Evolutionary conservation across 768 basidiomycete species (phyloP).

Genomic region (Mrakia hoshinonis): DNA sequence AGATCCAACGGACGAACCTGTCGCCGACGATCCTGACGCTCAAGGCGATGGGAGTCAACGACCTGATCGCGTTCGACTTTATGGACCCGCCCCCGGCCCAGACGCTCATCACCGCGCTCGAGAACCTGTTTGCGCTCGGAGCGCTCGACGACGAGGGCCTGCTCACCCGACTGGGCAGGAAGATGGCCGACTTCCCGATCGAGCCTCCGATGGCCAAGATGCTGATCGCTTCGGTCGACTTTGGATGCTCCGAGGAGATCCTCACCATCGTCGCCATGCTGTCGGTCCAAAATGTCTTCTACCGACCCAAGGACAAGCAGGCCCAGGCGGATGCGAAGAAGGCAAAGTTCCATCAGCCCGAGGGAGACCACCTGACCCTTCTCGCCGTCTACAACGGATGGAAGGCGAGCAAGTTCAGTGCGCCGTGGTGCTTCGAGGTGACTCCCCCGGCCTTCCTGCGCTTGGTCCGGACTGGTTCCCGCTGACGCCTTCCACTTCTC

Average conservation of each 20-base stretch:
- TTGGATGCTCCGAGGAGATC: conserved; percentile 97
- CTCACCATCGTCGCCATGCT: conserved; percentile 96
- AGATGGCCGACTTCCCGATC: conserved; percentile 99
- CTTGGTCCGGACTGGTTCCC: not conserved
- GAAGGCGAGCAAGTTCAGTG: conserved; percentile 92
- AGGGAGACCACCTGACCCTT: conserved; percentile 69
- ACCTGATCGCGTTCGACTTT: conserved; percentile 93
- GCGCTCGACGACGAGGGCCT: conserved; percentile 95
- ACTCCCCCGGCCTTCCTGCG: not conserved
- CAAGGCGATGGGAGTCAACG: conserved; percentile 99
- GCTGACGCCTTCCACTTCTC: not conserved
- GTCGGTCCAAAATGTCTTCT: conserved; percentile 91
- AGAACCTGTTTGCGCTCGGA: conserved; percentile 86
- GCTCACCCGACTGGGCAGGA: conserved; percentile 83
- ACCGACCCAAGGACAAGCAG: conserved; percentile 99
- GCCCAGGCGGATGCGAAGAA: conserved; percentile 99
- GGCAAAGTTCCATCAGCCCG: conserved; percentile 98
- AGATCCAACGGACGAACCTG: conserved; percentile 85
- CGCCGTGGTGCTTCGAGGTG: conserved; percentile 92
- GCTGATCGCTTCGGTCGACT: conserved; percentile 93
- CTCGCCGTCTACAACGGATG: conserved; percentile 93
- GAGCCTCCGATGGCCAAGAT: conserved; percentile 94
- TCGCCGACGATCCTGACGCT: conserved; percentile 85
- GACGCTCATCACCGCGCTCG: conserved; percentile 92
- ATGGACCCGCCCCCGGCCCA: conserved; percentile 98